Evolutionary conservation across 2,329 filamentous ascomycete genomes (phyloP), one percentile per base, ranked within the genome.

Genomic region (Aspergillus amoenus): DNA sequence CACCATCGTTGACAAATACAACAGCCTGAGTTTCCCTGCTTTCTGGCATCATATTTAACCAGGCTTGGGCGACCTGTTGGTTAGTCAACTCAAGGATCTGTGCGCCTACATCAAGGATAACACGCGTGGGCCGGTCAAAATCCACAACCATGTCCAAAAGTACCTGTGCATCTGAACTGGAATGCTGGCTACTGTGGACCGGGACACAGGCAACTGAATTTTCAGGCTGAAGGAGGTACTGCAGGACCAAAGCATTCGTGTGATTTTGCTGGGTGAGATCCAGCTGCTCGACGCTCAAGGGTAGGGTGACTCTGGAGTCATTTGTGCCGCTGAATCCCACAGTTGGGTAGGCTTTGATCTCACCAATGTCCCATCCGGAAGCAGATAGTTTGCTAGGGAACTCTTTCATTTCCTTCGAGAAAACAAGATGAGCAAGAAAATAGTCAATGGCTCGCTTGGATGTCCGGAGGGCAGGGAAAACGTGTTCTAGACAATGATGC

Each of bases 291-390:
- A 90, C 78, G 0, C 64, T 72, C 0, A 87, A 64, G 0, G 88
- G 88, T 0, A 91, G 73, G 0, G 87, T 65, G 64, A 0, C 89
- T 64, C 34, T 74, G 11, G 82, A 84, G 61, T 91, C 88, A 22
- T 85, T 87, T 0, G 88, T 91, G 0, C 88, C 88, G 54, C 85
- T 89, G 64, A 91, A 91, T 0, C 88, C 88, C 0, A 84, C 86
- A 0, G 81, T 85, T 0, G 80, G 76, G 18, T 83, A 72, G 0
- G 17, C 5, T 54, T 81, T 86, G 4, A 47, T 47, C 39, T 73
- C 67, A 5, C 58, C 61, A 17, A 90, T 73, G 58, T 91, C 86
- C 88, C 87, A 91, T 0, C 86, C 87, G 0, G 87, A 90, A 0
- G 84, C 79, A 0, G 83, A 85, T 0, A 91, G 70, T 58, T 89